Evolutionary conservation across 2,329 filamentous ascomycete species (phyloP).

Genomic region (Colletotrichum costaricense): DNA sequence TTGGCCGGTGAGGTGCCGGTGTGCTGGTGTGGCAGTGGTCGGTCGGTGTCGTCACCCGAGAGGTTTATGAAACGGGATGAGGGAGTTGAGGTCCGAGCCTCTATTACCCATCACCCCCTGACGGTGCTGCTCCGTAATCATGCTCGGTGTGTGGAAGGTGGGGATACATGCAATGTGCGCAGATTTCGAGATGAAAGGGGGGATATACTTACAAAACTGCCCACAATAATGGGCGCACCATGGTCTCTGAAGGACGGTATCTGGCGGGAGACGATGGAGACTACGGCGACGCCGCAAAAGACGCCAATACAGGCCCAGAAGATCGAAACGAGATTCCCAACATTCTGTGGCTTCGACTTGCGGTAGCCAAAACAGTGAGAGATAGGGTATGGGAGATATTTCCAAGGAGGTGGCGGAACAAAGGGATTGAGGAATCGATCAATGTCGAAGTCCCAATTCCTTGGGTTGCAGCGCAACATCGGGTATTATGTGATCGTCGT

Average conservation of each 20-base stretch:
- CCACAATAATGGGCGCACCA: slow-evolving; percentile 71
- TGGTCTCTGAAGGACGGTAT: slow-evolving; percentile 64
- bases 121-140: not conserved
- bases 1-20: not conserved
- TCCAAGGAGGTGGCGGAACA: slow-evolving; percentile 74
- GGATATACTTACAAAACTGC: slow-evolving; percentile 72
- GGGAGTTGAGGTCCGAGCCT: not conserved
- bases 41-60: slow-evolving; percentile 17
- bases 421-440: slow-evolving; percentile 80
- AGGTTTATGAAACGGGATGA: not conserved
- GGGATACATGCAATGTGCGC: not conserved
- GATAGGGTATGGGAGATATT: slow-evolving; percentile 71
- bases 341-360: slow-evolving; percentile 44
- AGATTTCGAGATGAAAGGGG: not conserved
- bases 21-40: not conserved
- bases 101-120: not conserved
- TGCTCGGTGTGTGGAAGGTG: not conserved
- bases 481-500: slow-evolving; percentile 3
- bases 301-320: slow-evolving; percentile 75
- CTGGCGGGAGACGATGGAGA: slow-evolving; percentile 66
- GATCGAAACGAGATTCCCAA: slow-evolving; percentile 69
- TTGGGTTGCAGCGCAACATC: slow-evolving; percentile 31
- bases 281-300: slow-evolving; percentile 69
- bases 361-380: slow-evolving; percentile 78
- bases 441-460: slow-evolving; percentile 73